Base-by-base conservation (phyloP, 2,329 filamentous ascomycete genomes). In the Plectosphaerella cucumerina region DNA sequence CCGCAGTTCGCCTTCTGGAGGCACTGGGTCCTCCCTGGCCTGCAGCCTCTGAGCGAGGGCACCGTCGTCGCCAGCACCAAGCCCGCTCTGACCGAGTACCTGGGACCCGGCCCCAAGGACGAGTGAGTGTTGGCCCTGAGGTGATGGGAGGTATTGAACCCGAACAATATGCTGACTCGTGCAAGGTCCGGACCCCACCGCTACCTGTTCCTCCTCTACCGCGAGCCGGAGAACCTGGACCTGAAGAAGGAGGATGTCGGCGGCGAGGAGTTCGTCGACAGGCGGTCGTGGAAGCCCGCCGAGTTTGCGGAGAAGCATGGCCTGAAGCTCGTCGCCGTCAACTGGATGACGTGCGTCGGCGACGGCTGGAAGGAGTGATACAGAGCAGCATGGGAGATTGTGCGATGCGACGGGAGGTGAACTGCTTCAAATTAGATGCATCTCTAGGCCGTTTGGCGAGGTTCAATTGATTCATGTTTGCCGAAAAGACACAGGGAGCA, bases 1-100 rank as follows among this genome's bases (percentile, higher is more conserved):
- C 76, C 75, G 6, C 79, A 76, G 57, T 80, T 77, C 58, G 73
- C 76, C 0, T 80, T 76, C 58, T 81, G 77, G 76, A 66, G 77
- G 18, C 78, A 81, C 57, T 81, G 75, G 74, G 68, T 81, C 22
- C 60, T 79, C 1, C 62, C 68, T 4, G 71, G 72, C 0, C 44
- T 76, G 47, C 65, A 65, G 50, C 66, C 71, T 2, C 37, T 61
- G 42, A 51, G 56, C 22, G 56, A 50, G 2, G 58, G 56, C 1
- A 58, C 50, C 2, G 56, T 58, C 2, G 61, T 62, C 5, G 62
- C 59, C 1, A 53, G 63, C 54, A 62, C 63, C 9, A 66, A 66
- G 52, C 60, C 59, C 34, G 60, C 66, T 12, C 50, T 75, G 47
- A 76, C 73, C 4, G 65, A 68, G 33, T 76, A 74, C 53, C 62